Evolutionary conservation across 2,329 filamentous ascomycete genomes (phyloP), one percentile per base, ranked within the genome.

Genomic region (Zasmidium angulare): DNA sequence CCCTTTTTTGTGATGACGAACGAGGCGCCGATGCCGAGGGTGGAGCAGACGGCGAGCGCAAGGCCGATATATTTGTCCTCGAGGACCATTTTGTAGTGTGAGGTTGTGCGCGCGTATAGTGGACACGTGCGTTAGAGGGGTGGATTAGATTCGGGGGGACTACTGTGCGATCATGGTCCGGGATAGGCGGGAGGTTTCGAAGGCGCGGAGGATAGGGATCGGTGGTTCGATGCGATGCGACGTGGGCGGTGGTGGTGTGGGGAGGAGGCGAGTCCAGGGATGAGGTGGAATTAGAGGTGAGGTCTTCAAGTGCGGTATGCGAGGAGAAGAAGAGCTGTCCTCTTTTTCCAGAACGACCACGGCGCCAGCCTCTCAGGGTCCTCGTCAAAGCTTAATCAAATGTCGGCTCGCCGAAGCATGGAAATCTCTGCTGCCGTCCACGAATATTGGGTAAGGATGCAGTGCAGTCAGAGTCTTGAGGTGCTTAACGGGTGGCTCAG

Each of bases 1-100:
- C 93, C 93, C 85, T 97, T 98, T 80, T 99, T 99, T 50, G 96
- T 99, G 71, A 99, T 97, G 68, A 99, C 93, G 77, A 99, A 99
- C 55, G 69, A 75, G 82, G 69, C 83, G 89, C 89, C 89, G 77
- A 92, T 92, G 65, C 88, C 88, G 72, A 91, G 78, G 68, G 88
- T 90, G 40, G 88, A 90, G 62, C 83, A 82, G 73, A 92, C 87
- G 81, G 89, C 89, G 76, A 92, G 78, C 61, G 84, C 85, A 77
- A 92, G 80, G 72, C 89, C 89, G 71, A 92, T 86, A 72, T 91
- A 92, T 81, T 89, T 91, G 71, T 73, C 71, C 60, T 73, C 69
- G 60, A 73, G 6, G 36, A 43, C 66, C 64, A 69, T 69, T 23
- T 24, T 20, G 31, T 14, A 62, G 26, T 43, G 52, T 56, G 46